Evolutionary conservation across 1,139 yeast genomes (phyloP), one percentile per base, ranked within the genome.

Genomic region (Pichia sp.): DNA sequence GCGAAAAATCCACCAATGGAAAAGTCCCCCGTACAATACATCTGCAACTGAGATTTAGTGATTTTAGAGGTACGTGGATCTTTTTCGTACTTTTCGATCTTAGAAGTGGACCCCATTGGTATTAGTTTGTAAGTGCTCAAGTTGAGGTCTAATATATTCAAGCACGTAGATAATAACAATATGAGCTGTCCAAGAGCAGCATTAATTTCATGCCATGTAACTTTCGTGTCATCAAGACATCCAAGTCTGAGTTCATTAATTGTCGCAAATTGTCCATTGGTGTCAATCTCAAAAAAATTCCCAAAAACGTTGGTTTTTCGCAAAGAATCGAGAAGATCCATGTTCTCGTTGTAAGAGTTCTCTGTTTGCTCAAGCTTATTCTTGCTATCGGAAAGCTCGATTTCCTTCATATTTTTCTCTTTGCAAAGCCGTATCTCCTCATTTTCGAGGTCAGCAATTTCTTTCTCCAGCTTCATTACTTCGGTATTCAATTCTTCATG

Each of bases 141-240:
- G 27, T 67, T 66, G 21, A 83, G 58, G 14, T 73, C 66, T 27
- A 87, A 64, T 39, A 81, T 64, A 20, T 72, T 66, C 3, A 73
- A 61, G 5, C 88, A 67, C 5, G 93, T 84, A 0, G 79, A 69
- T 28, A 88, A 56, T 17, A 88, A 59, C 15, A 87, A 58, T 4
- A 85, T 72, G 3, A 88, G 64, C 50, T 88, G 95, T 0, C 98
- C 98, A 56, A 91, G 63, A 0, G 95, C 97, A 1, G 94, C 93
- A 54, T 88, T 91, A 28, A 87, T 77, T 50, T 91, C 98, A 34
- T 85, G 76, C 94, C 96, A 87, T 3, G 93, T 83, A 0, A 88
- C 75, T 36, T 64, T 70, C 41, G 67, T 62, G 1, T 67, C 70
- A 30, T 72, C 72, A 31, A 74, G 54, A 18, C 75, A 62, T 1